Conservation (phyloP, 345 rosid genomes). For the Diplotaxis tenuifolia region DNA sequence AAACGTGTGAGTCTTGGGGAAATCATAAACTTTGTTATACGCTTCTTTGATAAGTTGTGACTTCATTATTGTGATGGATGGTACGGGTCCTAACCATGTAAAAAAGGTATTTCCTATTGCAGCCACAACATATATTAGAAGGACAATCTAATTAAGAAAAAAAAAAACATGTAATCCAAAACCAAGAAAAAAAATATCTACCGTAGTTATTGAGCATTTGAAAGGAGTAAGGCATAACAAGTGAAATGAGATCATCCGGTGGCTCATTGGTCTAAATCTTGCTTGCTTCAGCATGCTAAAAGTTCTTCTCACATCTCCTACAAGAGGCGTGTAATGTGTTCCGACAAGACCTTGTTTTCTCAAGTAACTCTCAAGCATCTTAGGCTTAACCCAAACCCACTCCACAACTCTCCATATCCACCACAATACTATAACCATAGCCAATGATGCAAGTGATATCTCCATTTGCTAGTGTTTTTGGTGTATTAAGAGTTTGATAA, state of each 20-base stretch:
- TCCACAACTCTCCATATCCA: constrained; percentile 21
- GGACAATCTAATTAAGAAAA: not conserved
- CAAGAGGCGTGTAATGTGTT: constrained; percentile 33
- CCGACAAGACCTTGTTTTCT: constrained; percentile 36
- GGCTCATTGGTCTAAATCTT: constrained; percentile 15
- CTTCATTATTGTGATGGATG: constrained; percentile 41
- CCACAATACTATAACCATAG: constrained; percentile 14
- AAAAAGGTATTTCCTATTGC: constrained; percentile 43
- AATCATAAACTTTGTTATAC: constrained; percentile 34
- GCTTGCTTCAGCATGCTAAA: constrained; percentile 31
- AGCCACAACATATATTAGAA: not conserved
- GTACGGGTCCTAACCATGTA: constrained; percentile 48
- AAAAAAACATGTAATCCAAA: not conserved
- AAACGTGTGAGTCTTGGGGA: constrained; percentile 27
- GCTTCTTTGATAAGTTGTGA: constrained; percentile 44
- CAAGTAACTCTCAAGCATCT: constrained; percentile 22
- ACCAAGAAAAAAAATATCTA: not conserved
- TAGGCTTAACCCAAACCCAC: constrained; percentile 35
- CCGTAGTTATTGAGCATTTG: constrained; percentile 30
- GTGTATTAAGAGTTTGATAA: not conserved
- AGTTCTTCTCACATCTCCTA: constrained; percentile 24
- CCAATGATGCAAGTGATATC: constrained; percentile 14
- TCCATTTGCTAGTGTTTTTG: constrained; percentile 5
- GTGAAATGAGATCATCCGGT: constrained; percentile 31
- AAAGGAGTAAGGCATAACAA: constrained; percentile 27